A percentile compares a stretch with the other conserved stretches of the same genome.
Evolutionary conservation across 805 yeast species (phyloP).

Genomic region (Cyberlindnera nakhonratchasimensis): DNA sequence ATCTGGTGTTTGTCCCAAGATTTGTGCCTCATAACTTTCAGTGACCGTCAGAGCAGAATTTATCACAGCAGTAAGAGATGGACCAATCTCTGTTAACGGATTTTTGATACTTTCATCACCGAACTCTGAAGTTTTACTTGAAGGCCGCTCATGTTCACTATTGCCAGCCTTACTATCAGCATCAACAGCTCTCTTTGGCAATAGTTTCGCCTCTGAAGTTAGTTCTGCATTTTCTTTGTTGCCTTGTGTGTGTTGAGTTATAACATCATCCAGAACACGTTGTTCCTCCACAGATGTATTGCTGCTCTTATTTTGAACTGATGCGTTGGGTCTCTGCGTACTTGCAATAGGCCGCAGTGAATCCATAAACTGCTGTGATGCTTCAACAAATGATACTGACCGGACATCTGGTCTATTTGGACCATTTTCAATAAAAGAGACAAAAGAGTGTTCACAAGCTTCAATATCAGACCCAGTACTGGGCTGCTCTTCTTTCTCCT

Average conservation of each 20-base stretch:
- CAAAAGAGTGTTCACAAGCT: slow-evolving; percentile 14
- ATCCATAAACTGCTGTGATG: slow-evolving; percentile 17
- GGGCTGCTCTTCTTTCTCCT: too few species aligned
- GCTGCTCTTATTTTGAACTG: too few species aligned
- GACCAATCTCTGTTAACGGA: not conserved
- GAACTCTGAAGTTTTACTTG: too few species aligned
- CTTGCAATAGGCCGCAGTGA: slow-evolving; percentile 5
- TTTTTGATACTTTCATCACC: not conserved
- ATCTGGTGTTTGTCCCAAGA: slow-evolving; percentile 5
- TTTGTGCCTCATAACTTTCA: not conserved
- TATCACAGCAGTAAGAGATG: not conserved
- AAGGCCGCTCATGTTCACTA: not conserved
- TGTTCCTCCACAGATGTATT: too few species aligned
- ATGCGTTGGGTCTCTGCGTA: too few species aligned
- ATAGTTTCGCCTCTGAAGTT: too few species aligned
- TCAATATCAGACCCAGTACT: slow-evolving; percentile 2
- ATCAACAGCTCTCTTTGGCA: not conserved
- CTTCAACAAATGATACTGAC: slow-evolving; percentile 16
- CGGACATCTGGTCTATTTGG: not conserved
- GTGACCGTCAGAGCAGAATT: not conserved
- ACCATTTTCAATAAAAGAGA: slow-evolving; percentile 17
- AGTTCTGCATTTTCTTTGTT: too few species aligned
- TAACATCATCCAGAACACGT: too few species aligned
- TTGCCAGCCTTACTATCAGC: not conserved
- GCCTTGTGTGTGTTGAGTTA: too few species aligned